These are phyloP conservation scores for Agroathelia rolfsii DNA, from an alignment of 1,284 basidiomycete species.

Conservation along the genomic window DNA sequence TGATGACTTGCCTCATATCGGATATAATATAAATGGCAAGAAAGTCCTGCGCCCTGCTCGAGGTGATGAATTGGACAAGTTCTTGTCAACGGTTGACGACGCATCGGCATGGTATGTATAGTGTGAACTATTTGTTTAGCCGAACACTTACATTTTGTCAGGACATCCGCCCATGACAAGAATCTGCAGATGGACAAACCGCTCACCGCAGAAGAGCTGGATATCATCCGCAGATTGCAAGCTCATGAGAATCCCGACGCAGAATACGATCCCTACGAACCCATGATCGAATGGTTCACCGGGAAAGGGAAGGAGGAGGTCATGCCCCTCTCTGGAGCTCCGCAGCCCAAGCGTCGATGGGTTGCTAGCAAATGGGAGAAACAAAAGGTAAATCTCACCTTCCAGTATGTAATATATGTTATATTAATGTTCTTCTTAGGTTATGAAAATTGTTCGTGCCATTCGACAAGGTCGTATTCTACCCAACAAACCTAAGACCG, in stretches of 20 bases:
- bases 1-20: slow-evolving; percentile 98
- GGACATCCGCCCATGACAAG: slow-evolving; percentile 92
- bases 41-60: slow-evolving; percentile 90
- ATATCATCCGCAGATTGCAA: slow-evolving; percentile 88
- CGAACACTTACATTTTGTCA: slow-evolving; percentile 20
- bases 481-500: slow-evolving; percentile 76
- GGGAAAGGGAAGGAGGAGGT: slow-evolving; percentile 89
- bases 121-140: slow-evolving; percentile 1
- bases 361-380: slow-evolving; percentile 99
- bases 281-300: slow-evolving; percentile 94
- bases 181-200: slow-evolving; percentile 80
- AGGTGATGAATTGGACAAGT: slow-evolving; percentile 97
- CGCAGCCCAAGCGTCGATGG: slow-evolving; percentile 95
- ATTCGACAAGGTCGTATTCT: slow-evolving; percentile 93
- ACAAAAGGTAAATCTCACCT: slow-evolving; percentile 72
- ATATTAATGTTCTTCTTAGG: slow-evolving; percentile 32
- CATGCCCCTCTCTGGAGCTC: slow-evolving; percentile 86
- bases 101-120: slow-evolving; percentile 72
- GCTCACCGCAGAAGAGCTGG: slow-evolving; percentile 85
- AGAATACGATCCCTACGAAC: slow-evolving; percentile 86
- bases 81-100: slow-evolving; percentile 90
- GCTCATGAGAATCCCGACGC: slow-evolving; percentile 88
- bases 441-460: slow-evolving; percentile 99
- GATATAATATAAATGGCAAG: slow-evolving; percentile 93
- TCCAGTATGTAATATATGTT: neutral